Evolutionary conservation across 129 eudicot genomes (phyloP).

Genomic region (Rutidosis leptorrhynchoides): DNA sequence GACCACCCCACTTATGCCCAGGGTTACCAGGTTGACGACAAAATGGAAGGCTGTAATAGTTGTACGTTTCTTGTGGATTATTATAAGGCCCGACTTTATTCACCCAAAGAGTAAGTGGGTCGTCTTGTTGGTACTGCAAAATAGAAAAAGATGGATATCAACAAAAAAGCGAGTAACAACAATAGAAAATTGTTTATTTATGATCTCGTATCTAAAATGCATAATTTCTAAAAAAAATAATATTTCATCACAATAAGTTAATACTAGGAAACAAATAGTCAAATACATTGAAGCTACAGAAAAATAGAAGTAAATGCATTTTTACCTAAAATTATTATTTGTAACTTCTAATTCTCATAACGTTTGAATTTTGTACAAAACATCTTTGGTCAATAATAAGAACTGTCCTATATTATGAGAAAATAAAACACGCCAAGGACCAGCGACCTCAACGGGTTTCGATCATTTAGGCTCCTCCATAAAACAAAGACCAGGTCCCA

Average conservation of each 20-base stretch:
- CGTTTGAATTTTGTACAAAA: neutral
- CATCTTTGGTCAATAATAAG: neutral
- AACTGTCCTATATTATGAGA: neutral
- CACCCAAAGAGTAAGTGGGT: constrained; percentile 68
- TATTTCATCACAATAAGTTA: neutral
- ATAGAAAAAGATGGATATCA: constrained; percentile 20
- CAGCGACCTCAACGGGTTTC: neutral
- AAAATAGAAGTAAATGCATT: neutral
- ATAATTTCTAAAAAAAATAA: neutral
- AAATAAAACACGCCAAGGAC: neutral
- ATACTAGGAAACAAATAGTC: neutral
- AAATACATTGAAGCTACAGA: neutral
- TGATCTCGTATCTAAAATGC: neutral
- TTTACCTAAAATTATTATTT: neutral
- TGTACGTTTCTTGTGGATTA: constrained; percentile 97
- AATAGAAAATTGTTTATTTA: neutral
- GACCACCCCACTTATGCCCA: constrained; percentile 94
- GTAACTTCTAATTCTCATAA: neutral
- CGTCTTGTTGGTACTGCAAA: constrained; percentile 66
- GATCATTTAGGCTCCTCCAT: neutral
- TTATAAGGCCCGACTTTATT: constrained; percentile 94
- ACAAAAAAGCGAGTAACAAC: neutral
- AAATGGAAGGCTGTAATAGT: constrained; percentile 90
- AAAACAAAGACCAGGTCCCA: neutral
- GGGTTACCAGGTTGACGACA: constrained; percentile 57